Conservation (phyloP, 805 yeast genomes). For the Lipomyces lipofer region DNA sequence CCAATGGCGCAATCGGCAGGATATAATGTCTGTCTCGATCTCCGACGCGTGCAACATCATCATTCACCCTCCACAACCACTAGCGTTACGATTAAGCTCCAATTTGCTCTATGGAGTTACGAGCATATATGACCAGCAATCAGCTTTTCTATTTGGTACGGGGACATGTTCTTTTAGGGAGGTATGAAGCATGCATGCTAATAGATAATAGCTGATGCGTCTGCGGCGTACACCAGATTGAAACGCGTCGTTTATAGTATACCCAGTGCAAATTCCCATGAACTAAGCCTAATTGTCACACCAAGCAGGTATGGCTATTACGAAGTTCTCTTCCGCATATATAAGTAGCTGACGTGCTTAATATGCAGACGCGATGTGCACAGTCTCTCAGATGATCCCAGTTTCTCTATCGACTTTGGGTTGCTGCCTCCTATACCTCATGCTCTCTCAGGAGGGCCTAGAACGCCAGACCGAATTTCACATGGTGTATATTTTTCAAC, state of each 20-base stretch:
- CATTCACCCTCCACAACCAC: slow-evolving; percentile 33
- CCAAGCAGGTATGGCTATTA: neutral
- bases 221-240: slow-evolving; percentile 10
- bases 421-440: slow-evolving; percentile 19
- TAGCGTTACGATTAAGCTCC: slow-evolving; percentile 35
- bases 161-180: neutral
- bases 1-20: slow-evolving; percentile 15
- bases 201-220: slow-evolving; percentile 7
- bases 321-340: no score
- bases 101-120: slow-evolving; percentile 31
- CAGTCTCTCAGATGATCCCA: slow-evolving; percentile 21
- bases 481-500: no score
- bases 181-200: neutral
- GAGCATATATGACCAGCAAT: slow-evolving; percentile 31
- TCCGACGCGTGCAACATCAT: slow-evolving; percentile 30
- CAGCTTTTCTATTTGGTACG: slow-evolving; percentile 19
- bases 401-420: slow-evolving; percentile 28
- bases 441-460: no score
- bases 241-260: slow-evolving; percentile 1
- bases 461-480: no score
- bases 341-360: no score
- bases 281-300: neutral
- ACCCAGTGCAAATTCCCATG: neutral
- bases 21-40: slow-evolving; percentile 32
- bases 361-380: neutral